phyloP scores from a whole-genome alignment of 257 asterid species.

The Hygrophila difformis region DNA sequence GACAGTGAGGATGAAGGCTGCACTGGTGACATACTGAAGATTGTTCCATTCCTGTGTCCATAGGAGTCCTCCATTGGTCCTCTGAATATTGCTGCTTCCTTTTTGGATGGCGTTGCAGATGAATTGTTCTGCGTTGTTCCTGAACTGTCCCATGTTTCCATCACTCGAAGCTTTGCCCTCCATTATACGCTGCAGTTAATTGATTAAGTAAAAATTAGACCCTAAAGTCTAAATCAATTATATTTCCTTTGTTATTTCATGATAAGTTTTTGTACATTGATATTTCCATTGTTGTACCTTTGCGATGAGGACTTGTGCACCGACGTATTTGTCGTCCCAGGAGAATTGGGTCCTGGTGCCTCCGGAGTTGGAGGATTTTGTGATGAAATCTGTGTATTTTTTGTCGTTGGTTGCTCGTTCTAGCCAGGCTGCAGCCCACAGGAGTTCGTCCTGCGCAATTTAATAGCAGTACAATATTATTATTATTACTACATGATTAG shows the following conservation, averaged over 20 bases:
- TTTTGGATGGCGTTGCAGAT: background rate
- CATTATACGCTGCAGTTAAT: too few relatives aligned
- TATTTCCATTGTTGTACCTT: slow-evolving; percentile 11
- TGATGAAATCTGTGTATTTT: slow-evolving; percentile 15
- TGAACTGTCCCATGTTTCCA: slow-evolving; percentile 5
- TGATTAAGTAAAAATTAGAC: too few relatives aligned
- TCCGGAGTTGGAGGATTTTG: slow-evolving; percentile 5
- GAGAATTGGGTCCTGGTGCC: slow-evolving; percentile 19
- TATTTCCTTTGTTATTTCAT: too few relatives aligned
- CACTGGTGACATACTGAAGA: slow-evolving; percentile 6
- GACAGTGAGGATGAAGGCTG: background rate
- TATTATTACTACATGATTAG: background rate
- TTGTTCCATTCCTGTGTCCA: background rate
- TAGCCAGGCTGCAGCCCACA: slow-evolving; percentile 25
- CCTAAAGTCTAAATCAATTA: too few relatives aligned
- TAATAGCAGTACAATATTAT: background rate
- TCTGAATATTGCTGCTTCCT: background rate
- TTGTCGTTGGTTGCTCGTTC: slow-evolving; percentile 14
- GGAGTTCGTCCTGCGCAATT: slow-evolving; percentile 15
- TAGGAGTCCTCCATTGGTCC: background rate
- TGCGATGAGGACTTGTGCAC: slow-evolving; percentile 24
- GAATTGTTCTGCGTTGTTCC: background rate
- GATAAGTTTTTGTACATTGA: too few relatives aligned
- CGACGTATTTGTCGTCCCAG: slow-evolving; percentile 38
- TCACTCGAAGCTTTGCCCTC: background rate